A percentile compares a stretch with the other conserved stretches of the same genome.
Conservation (phyloP, 2,329 filamentous ascomycete species). For the Diaporthe caulivora region DNA sequence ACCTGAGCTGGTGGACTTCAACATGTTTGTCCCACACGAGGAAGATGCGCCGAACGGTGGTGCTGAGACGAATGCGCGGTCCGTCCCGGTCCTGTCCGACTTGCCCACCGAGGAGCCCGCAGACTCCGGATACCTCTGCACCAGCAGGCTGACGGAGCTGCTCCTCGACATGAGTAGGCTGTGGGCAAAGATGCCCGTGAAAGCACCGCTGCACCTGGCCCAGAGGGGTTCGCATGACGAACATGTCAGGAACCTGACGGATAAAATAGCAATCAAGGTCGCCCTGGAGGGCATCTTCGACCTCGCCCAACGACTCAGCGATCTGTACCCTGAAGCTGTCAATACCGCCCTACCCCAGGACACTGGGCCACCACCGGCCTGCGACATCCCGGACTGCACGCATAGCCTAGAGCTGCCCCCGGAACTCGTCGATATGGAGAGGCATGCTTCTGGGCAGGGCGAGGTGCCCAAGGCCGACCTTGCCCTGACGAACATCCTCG, state of each 20-base stretch:
- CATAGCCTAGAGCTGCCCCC: conserved; percentile 44
- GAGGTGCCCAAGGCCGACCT: conserved; percentile 46
- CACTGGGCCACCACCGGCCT: conserved; percentile 40
- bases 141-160: conserved; percentile 43
- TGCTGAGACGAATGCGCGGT: not conserved
- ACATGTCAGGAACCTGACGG: conserved; percentile 43
- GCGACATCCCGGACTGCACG: conserved; percentile 50
- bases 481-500: conserved; percentile 52
- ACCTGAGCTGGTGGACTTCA: conserved; percentile 25
- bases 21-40: not conserved
- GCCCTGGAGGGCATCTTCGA: conserved; percentile 52
- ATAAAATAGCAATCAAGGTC: conserved; percentile 44
- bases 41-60: not conserved
- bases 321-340: conserved; percentile 51
- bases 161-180: conserved; percentile 46
- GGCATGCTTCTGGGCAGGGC: conserved; percentile 16
- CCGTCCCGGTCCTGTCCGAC: not conserved
- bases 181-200: conserved; percentile 41
- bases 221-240: conserved; percentile 42
- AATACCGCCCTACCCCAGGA: conserved; percentile 40
- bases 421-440: conserved; percentile 40
- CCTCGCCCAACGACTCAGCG: conserved; percentile 50
- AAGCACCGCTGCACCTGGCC: conserved; percentile 45
- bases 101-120: conserved; percentile 29
- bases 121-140: conserved; percentile 32